phyloP scores from a whole-genome alignment of 305 asterid genomes.

The Caryopteris hybrid region DNA sequence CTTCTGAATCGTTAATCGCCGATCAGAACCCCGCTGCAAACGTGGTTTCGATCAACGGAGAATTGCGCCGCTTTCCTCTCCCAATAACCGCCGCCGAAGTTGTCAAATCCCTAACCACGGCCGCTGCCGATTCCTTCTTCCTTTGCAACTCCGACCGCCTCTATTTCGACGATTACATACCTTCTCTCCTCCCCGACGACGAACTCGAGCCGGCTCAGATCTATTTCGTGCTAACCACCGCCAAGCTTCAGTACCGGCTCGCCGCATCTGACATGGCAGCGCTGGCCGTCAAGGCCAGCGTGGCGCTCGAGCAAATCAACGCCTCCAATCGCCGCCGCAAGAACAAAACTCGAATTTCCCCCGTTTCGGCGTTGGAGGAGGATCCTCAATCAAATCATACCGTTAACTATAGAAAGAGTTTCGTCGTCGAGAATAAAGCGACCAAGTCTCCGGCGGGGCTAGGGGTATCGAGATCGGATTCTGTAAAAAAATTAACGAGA shows the following conservation, averaged over 20 bases:
- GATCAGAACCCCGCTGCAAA: slow-evolving; percentile 25
- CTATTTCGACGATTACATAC: slow-evolving; percentile 49
- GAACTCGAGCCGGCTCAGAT: slow-evolving; percentile 43
- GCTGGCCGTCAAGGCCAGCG: slow-evolving; percentile 52
- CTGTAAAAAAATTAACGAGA: slow-evolving; percentile 25
- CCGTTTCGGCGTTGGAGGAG: slow-evolving; percentile 20
- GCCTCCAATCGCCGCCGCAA: slow-evolving; percentile 18
- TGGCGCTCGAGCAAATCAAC: slow-evolving; percentile 37
- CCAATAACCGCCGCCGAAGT: slow-evolving; percentile 37
- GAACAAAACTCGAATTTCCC: slow-evolving; percentile 43
- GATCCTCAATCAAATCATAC: slow-evolving; percentile 21
- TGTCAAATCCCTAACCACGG: slow-evolving; percentile 21
- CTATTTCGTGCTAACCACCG: slow-evolving; percentile 40
- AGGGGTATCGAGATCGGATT: slow-evolving; percentile 23
- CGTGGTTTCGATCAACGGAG: slow-evolving; percentile 40
- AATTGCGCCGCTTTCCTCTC: slow-evolving; percentile 34
- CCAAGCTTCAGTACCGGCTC: slow-evolving; percentile 40
- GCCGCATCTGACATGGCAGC: slow-evolving; percentile 58
- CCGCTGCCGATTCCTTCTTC: slow-evolving; percentile 28
- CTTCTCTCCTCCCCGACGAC: slow-evolving; percentile 28
- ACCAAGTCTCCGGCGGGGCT: background rate
- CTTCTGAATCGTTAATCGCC: slow-evolving; percentile 16
- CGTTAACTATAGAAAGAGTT: slow-evolving; percentile 2
- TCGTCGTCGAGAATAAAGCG: background rate
- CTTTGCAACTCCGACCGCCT: slow-evolving; percentile 59